Conservation (phyloP, 2,329 filamentous ascomycete genomes). For the Microdochium paspali region DNA sequence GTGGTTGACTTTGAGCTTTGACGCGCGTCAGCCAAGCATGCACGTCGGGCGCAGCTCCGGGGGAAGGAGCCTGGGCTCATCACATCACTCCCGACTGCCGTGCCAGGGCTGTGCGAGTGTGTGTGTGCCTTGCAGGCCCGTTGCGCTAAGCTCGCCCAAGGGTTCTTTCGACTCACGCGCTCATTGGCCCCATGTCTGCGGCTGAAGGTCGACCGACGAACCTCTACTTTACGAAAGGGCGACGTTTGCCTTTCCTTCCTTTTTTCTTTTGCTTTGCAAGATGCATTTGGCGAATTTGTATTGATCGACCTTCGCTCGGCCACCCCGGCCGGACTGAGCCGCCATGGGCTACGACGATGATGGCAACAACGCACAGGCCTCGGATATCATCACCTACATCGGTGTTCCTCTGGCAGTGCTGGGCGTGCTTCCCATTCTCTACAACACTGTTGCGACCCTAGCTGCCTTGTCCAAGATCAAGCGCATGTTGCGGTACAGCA, state of each 20-base stretch:
- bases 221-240: neutral
- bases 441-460: constrained; percentile 53
- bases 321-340: constrained; percentile 7
- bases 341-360: constrained; percentile 1
- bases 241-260: neutral
- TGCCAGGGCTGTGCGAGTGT: too few species aligned
- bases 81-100: too few species aligned
- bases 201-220: neutral
- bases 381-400: constrained; percentile 46
- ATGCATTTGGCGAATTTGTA: neutral
- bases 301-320: constrained; percentile 9
- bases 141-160: neutral
- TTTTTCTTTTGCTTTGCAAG: neutral
- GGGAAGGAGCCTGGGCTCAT: too few species aligned
- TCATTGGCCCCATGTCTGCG: neutral
- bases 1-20: too few species aligned
- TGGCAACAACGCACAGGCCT: constrained; percentile 17
- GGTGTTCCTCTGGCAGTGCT: constrained; percentile 49
- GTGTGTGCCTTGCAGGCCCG: too few species aligned
- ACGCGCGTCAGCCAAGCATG: neutral
- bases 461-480: constrained; percentile 51
- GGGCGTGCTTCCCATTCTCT: constrained; percentile 54
- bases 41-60: neutral
- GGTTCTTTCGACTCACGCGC: too few species aligned
- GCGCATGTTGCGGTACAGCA: constrained; percentile 45